Base-by-base conservation (phyloP, 805 yeast genomes). In the Debaryomyces hansenii region DNA sequence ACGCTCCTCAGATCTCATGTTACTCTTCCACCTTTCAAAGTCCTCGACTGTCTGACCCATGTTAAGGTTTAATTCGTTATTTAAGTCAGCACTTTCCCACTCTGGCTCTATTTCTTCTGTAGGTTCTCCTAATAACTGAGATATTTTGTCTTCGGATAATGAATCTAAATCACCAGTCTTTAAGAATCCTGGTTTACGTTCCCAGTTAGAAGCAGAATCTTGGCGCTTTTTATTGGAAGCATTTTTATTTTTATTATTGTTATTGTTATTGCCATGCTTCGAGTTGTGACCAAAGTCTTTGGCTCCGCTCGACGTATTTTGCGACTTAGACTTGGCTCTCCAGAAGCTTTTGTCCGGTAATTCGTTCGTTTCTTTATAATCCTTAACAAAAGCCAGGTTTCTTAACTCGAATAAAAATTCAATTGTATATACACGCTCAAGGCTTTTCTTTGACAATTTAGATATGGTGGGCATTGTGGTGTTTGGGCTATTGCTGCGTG, bases 1-100 rank as follows among this genome's bases (percentile, higher is more conserved):
- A 31, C 71, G 70, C 34, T 80, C 80, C 55, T 79, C 79, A 40
- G 71, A 61, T 49, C 71, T 72, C 84, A 79, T 77, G 49, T 69
- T 70, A 41, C 74, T 61, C 59, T 79, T 79, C 85, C 85, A 81
- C 49, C 68, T 72, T 56, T 81, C 86, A 54, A 80, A 81, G 50
- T 81, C 85, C 44, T 77, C 76, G 3, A 78, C 77, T 0, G 84
- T 74, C 44, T 72, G 77, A 16, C 84, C 84, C 65, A 62, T 74
- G 57, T 57, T 69, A 60, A 50, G 59, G 41, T 64, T 43, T 44
- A 47, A 40, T n/a, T 50, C 56, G 15, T 44, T 50, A 36, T 48
- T 52, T 14, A 63, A 38, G 12, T 63, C 68, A 3, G 63, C 60
- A 10, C 64, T 51, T 41, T 66, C 72, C 76, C 75, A 69, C 36